Evolutionary conservation across 2,329 filamentous ascomycete genomes (phyloP), one percentile per base, ranked within the genome.

Genomic region (Cordyceps pruinosa): DNA sequence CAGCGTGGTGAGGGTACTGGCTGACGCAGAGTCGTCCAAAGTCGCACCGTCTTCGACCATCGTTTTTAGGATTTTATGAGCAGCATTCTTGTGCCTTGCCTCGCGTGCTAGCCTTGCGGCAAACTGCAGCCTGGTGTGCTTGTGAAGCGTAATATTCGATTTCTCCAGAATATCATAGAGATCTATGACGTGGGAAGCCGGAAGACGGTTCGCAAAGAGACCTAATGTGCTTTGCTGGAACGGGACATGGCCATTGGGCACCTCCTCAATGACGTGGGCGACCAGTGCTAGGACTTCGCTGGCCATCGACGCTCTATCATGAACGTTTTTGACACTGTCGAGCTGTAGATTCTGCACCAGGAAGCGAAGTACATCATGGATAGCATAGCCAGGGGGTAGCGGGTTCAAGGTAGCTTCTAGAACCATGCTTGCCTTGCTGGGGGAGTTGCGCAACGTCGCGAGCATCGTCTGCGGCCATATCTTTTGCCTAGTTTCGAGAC

Each of bases 1-100:
- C 25, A 90, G 73, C 2, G 77, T 73, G 1, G 84, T 84, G 68
- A 83, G 85, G 9, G 81, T 73, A 61, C 80, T 83, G 25, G 76
- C 72, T 51, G 82, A 73, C 28, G 69, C 70, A 2, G 70, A 71
- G 12, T 69, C 70, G 57, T 81, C 80, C 58, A 81, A 70, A 51
- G 78, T 67, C n/a, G 75, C 68, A 0, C 71, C 68, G 1, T 58
- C 65, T 15, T 73, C 68, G 5, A 82, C 62, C 19, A 72, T 63
- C 3, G 49, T 51, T 23, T 63, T 63, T 6, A 73, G 56, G n/a
- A 84, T 72, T 4, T 73, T 68, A 44, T 79, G 72, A 0, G 80
- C 70, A 19, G 58, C 57, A 2, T 65, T 72, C 60, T 80, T 81
- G 63, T 75, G 68, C 5, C 63, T 59, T 13, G 64, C 61, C 9